Percentiles rank a stretch among this genome's conserved stretches.
Evolutionary conservation across 2,329 filamentous ascomycete genomes (phyloP).

Genomic region (Trichoderma afroharzianum): DNA sequence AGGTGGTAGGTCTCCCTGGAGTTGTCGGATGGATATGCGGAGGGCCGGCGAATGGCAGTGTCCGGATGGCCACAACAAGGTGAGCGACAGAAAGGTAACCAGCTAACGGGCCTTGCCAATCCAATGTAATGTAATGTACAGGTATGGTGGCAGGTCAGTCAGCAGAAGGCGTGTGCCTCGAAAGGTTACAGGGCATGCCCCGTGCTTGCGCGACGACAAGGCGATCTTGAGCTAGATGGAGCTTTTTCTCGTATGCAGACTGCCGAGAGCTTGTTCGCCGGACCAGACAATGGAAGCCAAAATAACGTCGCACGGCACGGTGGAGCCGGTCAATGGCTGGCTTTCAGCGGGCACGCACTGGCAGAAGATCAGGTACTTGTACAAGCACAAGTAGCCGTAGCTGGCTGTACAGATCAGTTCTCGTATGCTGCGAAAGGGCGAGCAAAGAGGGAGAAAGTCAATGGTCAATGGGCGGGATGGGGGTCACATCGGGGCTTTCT

Average conservation of each 20-base stretch:
- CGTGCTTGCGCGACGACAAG: slow-evolving; percentile 2
- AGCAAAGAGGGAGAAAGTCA: not conserved
- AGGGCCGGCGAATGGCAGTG: slow-evolving; percentile 13
- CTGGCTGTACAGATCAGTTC: not conserved
- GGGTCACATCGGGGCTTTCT: slow-evolving; percentile 11
- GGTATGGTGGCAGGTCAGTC: slow-evolving; percentile 9
- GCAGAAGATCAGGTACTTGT: not conserved
- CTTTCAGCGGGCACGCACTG: not conserved
- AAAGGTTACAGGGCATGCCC: slow-evolving; percentile 14
- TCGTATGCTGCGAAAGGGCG: not conserved
- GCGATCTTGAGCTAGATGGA: slow-evolving; percentile 11
- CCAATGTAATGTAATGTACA: not conserved
- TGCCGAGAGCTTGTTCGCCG: slow-evolving; percentile 1
- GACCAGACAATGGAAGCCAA: not conserved
- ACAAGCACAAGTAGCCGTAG: not conserved
- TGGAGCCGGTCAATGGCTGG: not conserved
- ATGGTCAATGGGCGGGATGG: not conserved
- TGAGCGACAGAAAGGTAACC: slow-evolving; percentile 11
- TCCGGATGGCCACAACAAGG: slow-evolving; percentile 7
- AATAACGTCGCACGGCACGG: slow-evolving; percentile 12
- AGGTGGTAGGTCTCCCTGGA: not conserved
- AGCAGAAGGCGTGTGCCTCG: slow-evolving; percentile 5
- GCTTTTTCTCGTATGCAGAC: not conserved
- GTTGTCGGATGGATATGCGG: slow-evolving; percentile 7
- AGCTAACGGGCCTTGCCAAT: slow-evolving; percentile 2